Evolutionary conservation across 148 eudicot genomes (phyloP), one percentile per base, ranked within the genome.

Genomic region (Arbutus unedo): DNA sequence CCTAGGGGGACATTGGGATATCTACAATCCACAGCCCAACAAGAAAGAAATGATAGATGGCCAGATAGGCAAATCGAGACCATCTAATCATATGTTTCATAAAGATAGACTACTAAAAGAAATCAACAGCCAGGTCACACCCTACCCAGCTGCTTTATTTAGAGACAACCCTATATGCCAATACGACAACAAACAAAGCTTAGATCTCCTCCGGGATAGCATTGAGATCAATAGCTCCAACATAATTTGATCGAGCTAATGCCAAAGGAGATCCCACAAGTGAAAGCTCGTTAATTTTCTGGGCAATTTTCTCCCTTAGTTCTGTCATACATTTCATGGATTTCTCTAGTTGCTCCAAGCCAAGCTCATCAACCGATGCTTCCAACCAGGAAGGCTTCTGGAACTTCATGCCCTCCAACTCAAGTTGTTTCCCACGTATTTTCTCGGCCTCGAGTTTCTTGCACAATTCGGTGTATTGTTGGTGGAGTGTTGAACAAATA

Each of bases 141-240:
- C 74, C 57, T 66, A 18, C 71, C 47, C 74, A 49, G 64, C 45
- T 50, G n/a, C 38, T 31, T 31, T 31, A 31, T 31, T 31, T 31
- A 31, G 38, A 31, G 38, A 31, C 38, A 53, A 9, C 55, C 55
- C 2, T 53, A 11, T 53, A 8, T 21, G 67, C 3, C 13, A 2
- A 62, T 31, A 21, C 13, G 7, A 4, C 4, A 7, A 62, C 38
- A 11, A 21, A 0, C 31, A 13, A 8, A 62, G 38, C 67, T 62
- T 62, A 21, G 11, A 48, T 66, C 59, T 64, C 82, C 68, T 15
- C 59, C 25, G 74, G 47, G 43, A 25, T 25, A 49, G 67, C 67
- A 79, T 79, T 79, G 56, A 79, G 74, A 79, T 79, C 82, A 19
- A 79, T 45, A 31, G 3, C 82, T 62, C 38, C 38, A 21, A 62